phyloP scores from a whole-genome alignment of 2,329 filamentous ascomycete genomes.

The Paramyrothecium roridum region DNA sequence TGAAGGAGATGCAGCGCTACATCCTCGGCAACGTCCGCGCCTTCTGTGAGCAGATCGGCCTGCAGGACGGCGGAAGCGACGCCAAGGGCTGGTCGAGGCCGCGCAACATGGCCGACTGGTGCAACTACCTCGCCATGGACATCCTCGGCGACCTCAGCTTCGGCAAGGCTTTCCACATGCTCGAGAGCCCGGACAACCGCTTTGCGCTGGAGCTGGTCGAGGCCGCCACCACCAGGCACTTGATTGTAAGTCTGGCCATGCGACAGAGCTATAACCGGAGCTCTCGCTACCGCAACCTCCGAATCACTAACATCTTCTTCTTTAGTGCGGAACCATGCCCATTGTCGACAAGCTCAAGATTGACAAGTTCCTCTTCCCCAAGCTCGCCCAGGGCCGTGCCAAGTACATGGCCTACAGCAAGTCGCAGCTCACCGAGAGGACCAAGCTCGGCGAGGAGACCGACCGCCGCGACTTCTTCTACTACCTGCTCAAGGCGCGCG shows the following conservation, averaged over 20 bases:
- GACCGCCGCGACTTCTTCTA: constrained; percentile 75
- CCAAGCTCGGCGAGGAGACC: constrained; percentile 61
- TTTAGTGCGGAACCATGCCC: constrained; percentile 70
- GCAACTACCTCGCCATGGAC: constrained; percentile 60
- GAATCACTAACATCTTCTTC: constrained; percentile 2
- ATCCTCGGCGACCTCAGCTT: constrained; percentile 60
- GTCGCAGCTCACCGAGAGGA: constrained; percentile 62
- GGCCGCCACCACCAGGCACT: constrained; percentile 64
- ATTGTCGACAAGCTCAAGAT: constrained; percentile 63
- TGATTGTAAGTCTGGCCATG: constrained; percentile 52
- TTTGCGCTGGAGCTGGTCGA: constrained; percentile 67
- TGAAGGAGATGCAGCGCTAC: constrained; percentile 66
- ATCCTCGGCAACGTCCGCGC: constrained; percentile 64
- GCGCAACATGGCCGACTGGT: constrained; percentile 63
- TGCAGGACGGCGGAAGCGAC: constrained; percentile 34
- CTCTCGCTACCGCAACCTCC: not conserved
- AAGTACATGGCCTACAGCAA: constrained; percentile 71
- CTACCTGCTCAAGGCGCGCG: constrained; percentile 67
- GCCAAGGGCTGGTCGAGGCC: constrained; percentile 55
- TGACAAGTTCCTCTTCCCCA: constrained; percentile 65
- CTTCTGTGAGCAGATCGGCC: constrained; percentile 58
- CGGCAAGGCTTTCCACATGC: constrained; percentile 61
- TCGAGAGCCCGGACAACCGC: constrained; percentile 56
- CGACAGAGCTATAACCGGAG: too few relatives aligned
- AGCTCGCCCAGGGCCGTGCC: constrained; percentile 63